Evolutionary conservation across 306 rosid genomes (phyloP), one percentile per base, ranked within the genome.

Genomic region (Castanea mollissima): DNA sequence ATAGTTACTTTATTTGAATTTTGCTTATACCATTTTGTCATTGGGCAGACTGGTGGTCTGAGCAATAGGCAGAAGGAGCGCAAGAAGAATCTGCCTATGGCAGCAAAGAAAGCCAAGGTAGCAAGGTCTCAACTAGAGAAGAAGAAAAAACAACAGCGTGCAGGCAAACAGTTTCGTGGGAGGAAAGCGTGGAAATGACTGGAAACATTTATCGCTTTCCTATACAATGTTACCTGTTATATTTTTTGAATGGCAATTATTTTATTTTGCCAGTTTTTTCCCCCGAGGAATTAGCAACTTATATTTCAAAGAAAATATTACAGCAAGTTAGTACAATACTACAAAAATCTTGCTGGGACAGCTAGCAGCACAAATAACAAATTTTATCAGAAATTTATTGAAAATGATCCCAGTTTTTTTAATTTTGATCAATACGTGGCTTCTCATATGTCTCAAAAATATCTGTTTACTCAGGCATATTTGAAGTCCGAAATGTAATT

Each of bases 31-130:
- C 49, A 70, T 69, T 77, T 86, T 2, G 8, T 71, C 54, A 11
- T 44, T 77, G 69, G 55, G 69, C 88, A 94, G 99, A 90, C 92
- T 69, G 99, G 99, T 59, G 97, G 97, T 65, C 73, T 85, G 76
- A 94, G 93, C 90, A 94, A 94, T 85, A 23, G 81, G 71, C 97
- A 94, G 88, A 94, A 92, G 88, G 91, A 92, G 54, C 95, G 89
- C 78, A 92, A 87, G 90, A 94, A 94, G 88, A 81, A 74, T 1
- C 89, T 93, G 94, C 99, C 97, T 0, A 32, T 90, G 41, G 91
- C 91, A 38, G 97, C 97, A 11, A 92, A 90, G 86, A 88, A 90
- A 75, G 29, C 79, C 1, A 92, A 74, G 89, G 82, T 85, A 2
- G 86, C 87, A 18, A 90, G 77, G 83, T 23, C 88, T 59, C 86